phyloP scores from a whole-genome alignment of 108 stramenopile species.

The Cyclotella sp. region DNA sequence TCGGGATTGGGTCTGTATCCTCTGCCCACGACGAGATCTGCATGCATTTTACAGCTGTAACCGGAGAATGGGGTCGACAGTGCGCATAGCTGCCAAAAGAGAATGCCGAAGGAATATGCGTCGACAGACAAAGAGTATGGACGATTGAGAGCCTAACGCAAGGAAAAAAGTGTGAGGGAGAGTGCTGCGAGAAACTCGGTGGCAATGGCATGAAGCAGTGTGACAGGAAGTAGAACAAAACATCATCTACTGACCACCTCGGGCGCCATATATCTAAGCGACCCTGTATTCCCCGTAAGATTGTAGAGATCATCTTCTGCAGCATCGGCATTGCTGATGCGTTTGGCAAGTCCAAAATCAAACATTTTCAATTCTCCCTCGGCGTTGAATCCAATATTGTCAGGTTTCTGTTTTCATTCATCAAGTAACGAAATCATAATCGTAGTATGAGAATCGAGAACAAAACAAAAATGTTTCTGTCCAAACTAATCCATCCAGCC shows the following conservation, averaged over 20 bases:
- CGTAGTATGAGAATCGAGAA: no score
- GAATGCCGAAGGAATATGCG: conserved; percentile 83
- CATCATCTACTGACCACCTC: conserved; percentile 5
- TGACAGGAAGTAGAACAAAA: no score
- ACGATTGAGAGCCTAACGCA: conserved; percentile 54
- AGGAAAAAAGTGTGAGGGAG: background rate
- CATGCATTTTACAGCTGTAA: conserved; percentile 75
- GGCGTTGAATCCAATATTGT: conserved; percentile 78
- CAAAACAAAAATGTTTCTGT: background rate
- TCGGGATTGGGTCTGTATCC: conserved; percentile 78
- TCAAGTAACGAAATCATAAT: background rate
- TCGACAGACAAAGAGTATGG: conserved; percentile 83
- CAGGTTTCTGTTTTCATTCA: conserved; percentile 40
- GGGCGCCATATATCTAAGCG: conserved; percentile 68
- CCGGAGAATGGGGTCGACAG: conserved; percentile 80
- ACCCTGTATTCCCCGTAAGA: conserved; percentile 86
- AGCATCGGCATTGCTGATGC: conserved; percentile 57
- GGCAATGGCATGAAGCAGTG: no score
- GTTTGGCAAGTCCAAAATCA: conserved; percentile 88
- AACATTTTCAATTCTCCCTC: conserved; percentile 75
- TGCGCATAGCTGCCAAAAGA: conserved; percentile 90
- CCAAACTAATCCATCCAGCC: background rate
- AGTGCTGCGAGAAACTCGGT: no score
- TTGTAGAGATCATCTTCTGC: conserved; percentile 59
- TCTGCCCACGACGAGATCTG: conserved; percentile 70